These are phyloP conservation scores for Pseudogymnoascus sp. DNA, from an alignment of 2,329 filamentous ascomycete species.

Conservation along the genomic window DNA sequence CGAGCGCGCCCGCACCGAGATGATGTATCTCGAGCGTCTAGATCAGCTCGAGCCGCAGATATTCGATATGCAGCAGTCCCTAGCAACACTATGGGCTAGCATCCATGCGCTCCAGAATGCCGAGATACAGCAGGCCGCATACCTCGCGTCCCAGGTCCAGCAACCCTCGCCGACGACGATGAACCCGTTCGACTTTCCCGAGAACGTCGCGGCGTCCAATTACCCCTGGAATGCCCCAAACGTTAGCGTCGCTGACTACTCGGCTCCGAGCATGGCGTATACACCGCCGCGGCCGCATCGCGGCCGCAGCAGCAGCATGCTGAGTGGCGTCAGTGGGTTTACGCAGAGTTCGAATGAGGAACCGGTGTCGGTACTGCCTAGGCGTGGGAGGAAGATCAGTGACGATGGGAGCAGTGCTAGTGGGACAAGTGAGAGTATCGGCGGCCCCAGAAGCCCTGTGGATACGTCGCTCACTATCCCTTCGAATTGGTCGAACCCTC, in stretches of 20 bases:
- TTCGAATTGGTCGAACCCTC: slow-evolving; percentile 2
- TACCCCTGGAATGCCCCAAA: slow-evolving; percentile 13
- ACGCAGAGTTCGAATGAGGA: slow-evolving; percentile 53
- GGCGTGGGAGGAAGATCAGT: slow-evolving; percentile 27
- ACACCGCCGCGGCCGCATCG: slow-evolving; percentile 26
- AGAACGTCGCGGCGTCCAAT: slow-evolving; percentile 10
- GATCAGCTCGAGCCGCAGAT: slow-evolving; percentile 12
- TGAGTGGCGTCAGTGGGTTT: slow-evolving; percentile 58
- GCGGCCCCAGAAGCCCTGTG: slow-evolving; percentile 44
- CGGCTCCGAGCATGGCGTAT: slow-evolving; percentile 15
- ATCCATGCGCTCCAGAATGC: slow-evolving; percentile 10
- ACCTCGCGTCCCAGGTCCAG: neutral
- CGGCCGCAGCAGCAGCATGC: slow-evolving; percentile 58
- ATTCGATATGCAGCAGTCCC: slow-evolving; percentile 9
- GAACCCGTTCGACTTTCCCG: slow-evolving; percentile 8
- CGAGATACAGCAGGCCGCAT: slow-evolving; percentile 9
- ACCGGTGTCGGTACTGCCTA: slow-evolving; percentile 15
- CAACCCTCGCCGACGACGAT: slow-evolving; percentile 1
- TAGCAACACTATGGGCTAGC: slow-evolving; percentile 10
- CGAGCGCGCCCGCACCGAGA: slow-evolving; percentile 22
- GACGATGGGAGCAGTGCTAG: slow-evolving; percentile 29
- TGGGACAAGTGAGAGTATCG: slow-evolving; percentile 33
- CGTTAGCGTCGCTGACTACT: neutral
- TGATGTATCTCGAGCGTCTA: slow-evolving; percentile 20
- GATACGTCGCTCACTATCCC: neutral